Base-by-base conservation (phyloP, 805 yeast genomes). In the Yarrowia hollandica region DNA sequence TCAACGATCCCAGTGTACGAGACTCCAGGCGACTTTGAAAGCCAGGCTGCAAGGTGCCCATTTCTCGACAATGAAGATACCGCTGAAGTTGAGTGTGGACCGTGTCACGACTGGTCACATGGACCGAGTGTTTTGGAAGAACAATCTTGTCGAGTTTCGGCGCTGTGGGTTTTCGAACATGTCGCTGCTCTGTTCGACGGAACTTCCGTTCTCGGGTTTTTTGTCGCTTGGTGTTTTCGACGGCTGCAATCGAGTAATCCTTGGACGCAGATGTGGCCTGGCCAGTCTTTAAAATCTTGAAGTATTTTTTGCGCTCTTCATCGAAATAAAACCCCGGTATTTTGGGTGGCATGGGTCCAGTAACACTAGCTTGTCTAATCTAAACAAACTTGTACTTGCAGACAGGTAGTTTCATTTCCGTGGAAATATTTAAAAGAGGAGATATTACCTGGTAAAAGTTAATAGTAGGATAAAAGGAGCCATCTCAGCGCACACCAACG, bases 271-370 rank as follows among this genome's bases (percentile, higher is more conserved):
- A 61, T 2, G 68, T 60, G 2, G 69, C 66, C 28, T 42, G 46
- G n/a, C 66, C 66, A 6, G 66, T 62, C 16, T 64, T 56, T 19
- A 63, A 28, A 7, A 67, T 62, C 46, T 62, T 61, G 57, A 67
- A 68, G 56, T 68, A 68, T 39, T 66, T 60, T 48, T 64, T 59
- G 26, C 67, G 61, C 16, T 62, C 68, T 23, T 59, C 60, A 42
- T 62, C 68, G 52, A 56, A 62, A 46, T 61, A 64, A 28, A 61
- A 50, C 34, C 65, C 66, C n/a, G 66, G 67, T 9, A 64, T 58
- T 35, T 62, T 61, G 8, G 58, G 58, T 16, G 44, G 42, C 58
- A 52, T 52, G 33, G 11, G 28, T 26, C n/a, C 4, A 30, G n/a
- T 19, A 7, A 35, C 18, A 16, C 30, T 26, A 26, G 7, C 11